Evolutionary conservation across 1,139 yeast species (phyloP), one percentile per base, ranked within the genome.

Genomic region (Pichia sp.): DNA sequence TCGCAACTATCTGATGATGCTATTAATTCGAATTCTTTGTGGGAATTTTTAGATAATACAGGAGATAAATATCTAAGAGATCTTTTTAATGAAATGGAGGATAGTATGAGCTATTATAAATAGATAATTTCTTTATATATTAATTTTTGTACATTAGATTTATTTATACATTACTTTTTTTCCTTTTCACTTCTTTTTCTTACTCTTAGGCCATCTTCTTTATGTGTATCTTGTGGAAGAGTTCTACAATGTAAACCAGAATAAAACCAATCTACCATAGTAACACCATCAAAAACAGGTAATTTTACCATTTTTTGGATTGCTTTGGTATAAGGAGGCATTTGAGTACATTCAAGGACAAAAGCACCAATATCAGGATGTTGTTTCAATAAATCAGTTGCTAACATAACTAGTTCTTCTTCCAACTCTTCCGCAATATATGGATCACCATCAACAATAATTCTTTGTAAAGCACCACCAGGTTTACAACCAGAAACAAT

Each of bases 191-290:
- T 50, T 44, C 59, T 49, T 15, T 28, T 18, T 41, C 59, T 52
- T 13, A 35, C 35, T 38, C 55, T 53, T 14, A 48, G 29, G 1
- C 59, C 59, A 7, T 38, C 56, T 20, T 44, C 50, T 24, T 43
- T 47, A 31, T 40, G 29, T 23, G 40, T 38, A 41, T 58, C 61
- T 8, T 40, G 45, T 1, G 50, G 51, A 6, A 53, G 25, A 5
- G 39, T 32, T 35, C 50, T 51, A 9, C 52, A 37, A 15, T 40
- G 34, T 16, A 57, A 33, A 7, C 62, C 61, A 0, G 56, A 43
- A 35, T 57, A 58, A 39, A 58, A 58, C 51, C 55, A 54, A 33
- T 58, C 56, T 25, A 56, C 53, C 58, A 58, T 52, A 13, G 49
- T 46, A 22, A 44, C 38, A 15, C 42, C 48, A 34, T 48, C 50